Conservation (phyloP, 108 stramenopile genomes). For the Phaeodactylum tricornutum region DNA sequence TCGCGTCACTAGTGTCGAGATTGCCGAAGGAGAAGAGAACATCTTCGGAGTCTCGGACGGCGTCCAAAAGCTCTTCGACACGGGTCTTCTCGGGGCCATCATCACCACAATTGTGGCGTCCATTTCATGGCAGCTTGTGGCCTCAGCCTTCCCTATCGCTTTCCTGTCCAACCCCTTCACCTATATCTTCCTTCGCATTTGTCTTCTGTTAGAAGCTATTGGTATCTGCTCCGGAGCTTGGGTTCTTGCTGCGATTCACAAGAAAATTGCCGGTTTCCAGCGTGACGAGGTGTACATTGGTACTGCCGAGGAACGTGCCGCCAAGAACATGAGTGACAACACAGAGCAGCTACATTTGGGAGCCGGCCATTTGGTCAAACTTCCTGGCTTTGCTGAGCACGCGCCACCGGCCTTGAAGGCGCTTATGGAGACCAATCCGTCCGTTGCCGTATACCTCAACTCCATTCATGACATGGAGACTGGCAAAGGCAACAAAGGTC, state of each 20-base stretch:
- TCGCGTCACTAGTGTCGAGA: constrained; percentile 44
- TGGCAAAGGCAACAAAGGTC: not conserved
- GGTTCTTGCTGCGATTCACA: constrained; percentile 47
- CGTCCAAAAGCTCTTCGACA: constrained; percentile 69
- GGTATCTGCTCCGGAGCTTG: constrained; percentile 52
- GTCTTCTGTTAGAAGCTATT: constrained; percentile 43
- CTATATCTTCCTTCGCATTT: constrained; percentile 35
- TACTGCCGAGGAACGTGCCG: constrained; percentile 55
- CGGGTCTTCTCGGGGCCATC: constrained; percentile 72
- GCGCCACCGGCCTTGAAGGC: constrained; percentile 2
- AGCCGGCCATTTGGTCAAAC: constrained; percentile 13
- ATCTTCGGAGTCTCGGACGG: constrained; percentile 54
- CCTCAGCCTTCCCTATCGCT: constrained; percentile 56
- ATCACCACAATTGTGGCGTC: constrained; percentile 73
- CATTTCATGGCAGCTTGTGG: constrained; percentile 67
- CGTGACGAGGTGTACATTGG: constrained; percentile 64
- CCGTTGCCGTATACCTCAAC: not conserved
- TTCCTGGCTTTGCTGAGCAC: constrained; percentile 9
- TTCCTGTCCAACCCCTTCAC: constrained; percentile 59
- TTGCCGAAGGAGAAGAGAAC: constrained; percentile 42
- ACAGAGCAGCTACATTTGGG: constrained; percentile 1
- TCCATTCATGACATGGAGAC: not conserved
- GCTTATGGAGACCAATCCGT: not conserved
- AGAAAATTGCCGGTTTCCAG: constrained; percentile 30
- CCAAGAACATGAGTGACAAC: constrained; percentile 14